phyloP scores from a whole-genome alignment of 2,329 filamentous ascomycete genomes.

The Tetracladium maxilliforme region DNA sequence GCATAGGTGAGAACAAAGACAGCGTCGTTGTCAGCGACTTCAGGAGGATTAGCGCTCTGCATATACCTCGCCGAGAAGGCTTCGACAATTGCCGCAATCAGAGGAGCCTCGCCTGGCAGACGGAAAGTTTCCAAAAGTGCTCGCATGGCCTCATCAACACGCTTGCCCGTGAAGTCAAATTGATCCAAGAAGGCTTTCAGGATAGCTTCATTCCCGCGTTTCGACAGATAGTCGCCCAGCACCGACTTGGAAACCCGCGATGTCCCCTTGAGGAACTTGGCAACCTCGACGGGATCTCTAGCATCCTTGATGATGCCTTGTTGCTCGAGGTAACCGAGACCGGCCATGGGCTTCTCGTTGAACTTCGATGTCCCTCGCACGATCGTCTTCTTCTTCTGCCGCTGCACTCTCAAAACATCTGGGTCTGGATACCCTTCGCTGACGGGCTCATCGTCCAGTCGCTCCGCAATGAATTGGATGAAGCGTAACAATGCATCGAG shows the following conservation, averaged over 20 bases:
- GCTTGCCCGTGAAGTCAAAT: constrained; percentile 80
- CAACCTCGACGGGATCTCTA: constrained; percentile 61
- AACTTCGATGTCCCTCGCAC: constrained; percentile 81
- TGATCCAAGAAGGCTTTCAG: constrained; percentile 69
- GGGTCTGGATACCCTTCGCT: constrained; percentile 53
- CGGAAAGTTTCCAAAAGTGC: constrained; percentile 84
- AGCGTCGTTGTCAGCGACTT: constrained; percentile 72
- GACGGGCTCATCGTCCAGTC: constrained; percentile 56
- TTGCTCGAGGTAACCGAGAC: constrained; percentile 71
- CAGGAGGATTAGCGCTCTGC: constrained; percentile 50
- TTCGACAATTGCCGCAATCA: constrained; percentile 87
- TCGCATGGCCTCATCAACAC: constrained; percentile 80
- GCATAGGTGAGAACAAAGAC: constrained; percentile 88
- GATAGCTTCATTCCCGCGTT: constrained; percentile 75
- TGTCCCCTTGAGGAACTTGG: constrained; percentile 78
- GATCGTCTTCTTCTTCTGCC: constrained; percentile 73
- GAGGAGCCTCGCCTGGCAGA: constrained; percentile 77
- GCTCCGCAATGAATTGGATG: constrained; percentile 80
- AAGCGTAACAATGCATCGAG: constrained; percentile 84
- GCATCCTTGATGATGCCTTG: constrained; percentile 73
- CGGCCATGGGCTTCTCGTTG: constrained; percentile 85
- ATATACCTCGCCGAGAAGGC: constrained; percentile 81
- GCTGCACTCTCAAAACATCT: constrained; percentile 50
- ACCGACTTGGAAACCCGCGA: constrained; percentile 79
- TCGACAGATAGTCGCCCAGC: constrained; percentile 85